Evolutionary conservation across 805 yeast genomes (phyloP), one percentile per base, ranked within the genome.

Genomic region (Scheffersomyces stipitis): DNA sequence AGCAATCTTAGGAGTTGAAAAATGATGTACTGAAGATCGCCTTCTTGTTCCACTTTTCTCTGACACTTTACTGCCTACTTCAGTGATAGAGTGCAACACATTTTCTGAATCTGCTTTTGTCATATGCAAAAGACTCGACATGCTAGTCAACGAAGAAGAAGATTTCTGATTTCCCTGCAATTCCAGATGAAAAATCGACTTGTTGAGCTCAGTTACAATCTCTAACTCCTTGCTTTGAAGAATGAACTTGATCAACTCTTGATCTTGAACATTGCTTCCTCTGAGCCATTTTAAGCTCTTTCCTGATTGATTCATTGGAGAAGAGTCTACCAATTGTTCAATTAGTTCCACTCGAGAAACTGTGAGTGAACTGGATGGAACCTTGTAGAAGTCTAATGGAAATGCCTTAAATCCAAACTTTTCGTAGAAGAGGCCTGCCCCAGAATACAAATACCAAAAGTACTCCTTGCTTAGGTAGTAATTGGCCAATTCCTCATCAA

Each of bases 361-460:
- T 16, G 48, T 32, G 3, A 54, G 27, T 13, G 53, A 26, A 4
- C 52, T 31, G 2, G 42, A 26, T 4, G 69, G 70, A n/a, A 66
- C 38, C 36, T 48, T 44, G 42, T 58, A 66, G 32, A 66, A 58
- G 30, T 64, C 66, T 9, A 62, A 20, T 0, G 71, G 70, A 40
- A 49, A 62, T 1, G 49, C 38, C 34, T 64, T 62, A 52, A 75
- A 84, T 0, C 90, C 95, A 45, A 82, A 77, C 44, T 69, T 64
- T 26, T 69, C 62, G 56, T 88, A 88, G 47, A 73, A 86, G 22
- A 69, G 73, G 12, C 85, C 91, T 15, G 85, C 78, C 33, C 82
- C 93, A 43, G 91, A 82, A 69, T 86, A 86, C 34, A 87, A 68
- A 33, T 46, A 49, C 73, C 73, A 68, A 33, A 64, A 56, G 44